Conservation (phyloP, 2,329 filamentous ascomycete species). For the Thielaviopsis punctulata region DNA sequence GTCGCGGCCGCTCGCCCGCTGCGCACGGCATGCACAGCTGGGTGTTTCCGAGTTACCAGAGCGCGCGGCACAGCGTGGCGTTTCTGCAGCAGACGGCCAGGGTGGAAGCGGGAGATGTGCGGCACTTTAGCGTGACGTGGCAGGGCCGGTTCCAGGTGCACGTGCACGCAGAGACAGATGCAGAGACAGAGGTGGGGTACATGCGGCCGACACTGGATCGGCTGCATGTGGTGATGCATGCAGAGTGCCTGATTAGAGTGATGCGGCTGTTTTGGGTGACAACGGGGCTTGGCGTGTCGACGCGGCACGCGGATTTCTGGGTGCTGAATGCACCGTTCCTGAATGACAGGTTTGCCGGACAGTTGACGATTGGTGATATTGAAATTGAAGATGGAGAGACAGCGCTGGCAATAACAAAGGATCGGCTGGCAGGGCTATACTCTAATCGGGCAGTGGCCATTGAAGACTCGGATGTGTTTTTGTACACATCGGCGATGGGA, state of each 20-base stretch:
- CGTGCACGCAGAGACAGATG: neutral
- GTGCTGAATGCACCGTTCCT: neutral
- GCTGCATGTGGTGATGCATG: neutral
- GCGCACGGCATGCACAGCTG: neutral
- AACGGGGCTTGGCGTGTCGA: neutral
- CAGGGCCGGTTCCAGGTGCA: neutral
- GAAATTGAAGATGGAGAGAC: neutral
- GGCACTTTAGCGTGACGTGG: neutral
- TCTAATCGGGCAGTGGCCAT: neutral
- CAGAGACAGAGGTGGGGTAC: neutral
- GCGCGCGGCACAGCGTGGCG: neutral
- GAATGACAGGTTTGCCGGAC: neutral
- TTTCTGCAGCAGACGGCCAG: neutral
- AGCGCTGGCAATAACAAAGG: conserved; percentile 1
- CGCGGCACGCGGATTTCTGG: conserved; percentile 1
- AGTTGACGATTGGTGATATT: neutral
- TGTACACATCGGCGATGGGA: conserved; percentile 39
- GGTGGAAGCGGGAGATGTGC: neutral
- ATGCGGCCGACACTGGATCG: neutral
- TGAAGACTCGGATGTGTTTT: conserved; percentile 26
- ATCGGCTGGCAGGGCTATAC: conserved; percentile 1
- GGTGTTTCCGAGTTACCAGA: neutral
- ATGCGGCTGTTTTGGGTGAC: neutral
- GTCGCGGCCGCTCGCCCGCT: neutral
- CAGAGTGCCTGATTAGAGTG: neutral